Evolutionary conservation across 106 monocot genomes (phyloP).

Genomic region (Cymbidium sinense): DNA sequence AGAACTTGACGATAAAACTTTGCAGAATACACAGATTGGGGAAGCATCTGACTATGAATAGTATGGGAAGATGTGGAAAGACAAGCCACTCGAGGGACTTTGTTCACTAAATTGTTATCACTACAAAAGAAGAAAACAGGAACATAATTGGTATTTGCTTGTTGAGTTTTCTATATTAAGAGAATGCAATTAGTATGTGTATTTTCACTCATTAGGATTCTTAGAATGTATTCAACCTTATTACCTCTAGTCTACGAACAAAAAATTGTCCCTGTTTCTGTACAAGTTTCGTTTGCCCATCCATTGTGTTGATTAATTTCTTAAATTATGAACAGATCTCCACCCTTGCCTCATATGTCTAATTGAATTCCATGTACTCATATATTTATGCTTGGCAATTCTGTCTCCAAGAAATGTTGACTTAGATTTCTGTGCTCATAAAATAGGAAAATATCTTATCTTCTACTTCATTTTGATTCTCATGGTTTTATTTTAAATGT

Average conservation of each 20-base stretch:
- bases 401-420: not conserved
- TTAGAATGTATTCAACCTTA: not conserved
- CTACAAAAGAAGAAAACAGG: not conserved
- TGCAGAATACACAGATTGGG: not conserved
- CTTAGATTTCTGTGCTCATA: not conserved
- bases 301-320: not conserved
- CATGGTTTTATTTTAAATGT: not conserved
- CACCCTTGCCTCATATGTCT: not conserved
- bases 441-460: conserved; percentile 5
- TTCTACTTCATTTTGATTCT: conserved; percentile 6
- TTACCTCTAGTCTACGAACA: not conserved
- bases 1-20: not conserved
- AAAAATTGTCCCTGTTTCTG: not conserved
- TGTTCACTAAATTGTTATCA: too few relatives aligned
- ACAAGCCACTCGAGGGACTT: not conserved
- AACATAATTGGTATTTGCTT: not conserved
- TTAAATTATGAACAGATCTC: not conserved
- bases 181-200: not conserved
- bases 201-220: not conserved
- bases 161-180: not conserved
- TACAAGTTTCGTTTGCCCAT: not conserved
- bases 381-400: not conserved
- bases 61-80: not conserved
- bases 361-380: not conserved
- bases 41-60: not conserved